Conservation (phyloP, 169 alveolate genomes). For the Plasmodium gaboni region DNA sequence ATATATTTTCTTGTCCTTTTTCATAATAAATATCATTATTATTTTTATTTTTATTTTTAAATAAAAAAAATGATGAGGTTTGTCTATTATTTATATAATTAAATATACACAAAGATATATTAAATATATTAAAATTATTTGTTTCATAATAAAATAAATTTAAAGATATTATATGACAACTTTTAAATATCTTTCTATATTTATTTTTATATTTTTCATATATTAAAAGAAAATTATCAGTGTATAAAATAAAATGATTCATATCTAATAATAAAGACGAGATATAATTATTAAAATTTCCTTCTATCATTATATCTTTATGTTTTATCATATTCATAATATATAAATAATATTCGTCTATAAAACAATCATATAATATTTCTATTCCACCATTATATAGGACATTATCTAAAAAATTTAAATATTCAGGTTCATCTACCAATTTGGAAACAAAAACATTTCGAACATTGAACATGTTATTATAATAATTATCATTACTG, state of each 20-base stretch:
- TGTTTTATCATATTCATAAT: constrained; percentile 32
- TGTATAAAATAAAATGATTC: constrained; percentile 29
- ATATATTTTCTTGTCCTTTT: not conserved
- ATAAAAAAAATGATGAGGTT: constrained; percentile 3
- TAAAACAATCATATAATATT: constrained; percentile 13
- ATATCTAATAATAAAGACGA: constrained; percentile 4
- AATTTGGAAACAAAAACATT: constrained; percentile 6
- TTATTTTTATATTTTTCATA: constrained; percentile 5
- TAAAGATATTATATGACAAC: constrained; percentile 10
- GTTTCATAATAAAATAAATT: constrained; percentile 12
- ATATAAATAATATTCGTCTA: constrained; percentile 17
- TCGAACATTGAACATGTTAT: not conserved
- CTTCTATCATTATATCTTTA: constrained; percentile 17
- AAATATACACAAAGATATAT: constrained; percentile 10
- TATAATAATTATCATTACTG: too few relatives aligned
- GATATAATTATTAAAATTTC: constrained; percentile 33
- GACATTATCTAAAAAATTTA: constrained; percentile 11
- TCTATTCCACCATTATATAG: constrained; percentile 36
- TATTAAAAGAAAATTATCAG: not conserved
- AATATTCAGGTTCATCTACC: not conserved
- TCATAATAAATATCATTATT: not conserved
- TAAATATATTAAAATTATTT: constrained; percentile 1
- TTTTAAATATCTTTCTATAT: constrained; percentile 19
- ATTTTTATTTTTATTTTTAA: not conserved
- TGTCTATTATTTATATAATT: constrained; percentile 14